Evolutionary conservation across 2,329 filamentous ascomycete genomes (phyloP).

Genomic region (Diplocarpon mali): DNA sequence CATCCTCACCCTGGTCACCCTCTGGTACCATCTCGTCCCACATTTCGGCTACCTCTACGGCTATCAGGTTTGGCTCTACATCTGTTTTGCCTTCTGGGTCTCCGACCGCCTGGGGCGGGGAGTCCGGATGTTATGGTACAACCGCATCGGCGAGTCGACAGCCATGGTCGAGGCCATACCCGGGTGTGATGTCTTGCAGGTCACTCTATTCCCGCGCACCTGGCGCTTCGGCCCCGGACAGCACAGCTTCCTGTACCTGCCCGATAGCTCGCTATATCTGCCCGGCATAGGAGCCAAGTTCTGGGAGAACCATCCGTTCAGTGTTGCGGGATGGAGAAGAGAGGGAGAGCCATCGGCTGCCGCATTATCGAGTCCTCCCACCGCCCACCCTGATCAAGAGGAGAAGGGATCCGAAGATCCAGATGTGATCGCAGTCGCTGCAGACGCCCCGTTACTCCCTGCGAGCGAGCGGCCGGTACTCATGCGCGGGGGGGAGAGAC

Average conservation of each 20-base stretch:
- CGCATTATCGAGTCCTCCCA: not conserved
- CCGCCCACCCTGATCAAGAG: not conserved
- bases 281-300: not conserved
- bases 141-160: not conserved
- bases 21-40: not conserved
- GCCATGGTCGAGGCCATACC: not conserved
- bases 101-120: constrained; percentile 35
- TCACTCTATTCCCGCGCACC: not conserved
- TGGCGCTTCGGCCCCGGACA: constrained; percentile 2
- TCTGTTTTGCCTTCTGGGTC: constrained; percentile 28
- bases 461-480: not conserved
- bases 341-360: not conserved
- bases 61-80: not conserved
- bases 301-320: constrained; percentile 6
- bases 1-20: not conserved
- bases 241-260: constrained; percentile 1
- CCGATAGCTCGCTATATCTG: not conserved
- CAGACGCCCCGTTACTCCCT: not conserved
- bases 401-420: not conserved
- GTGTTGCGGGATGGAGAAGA: constrained; percentile 1
- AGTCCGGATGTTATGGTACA: constrained; percentile 23
- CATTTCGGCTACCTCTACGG: not conserved
- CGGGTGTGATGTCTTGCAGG: not conserved
- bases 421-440: not conserved
- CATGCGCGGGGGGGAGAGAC: not conserved